These are phyloP conservation scores for Lignosus rhinocerotis DNA, from an alignment of 1,284 basidiomycete species.

Conservation along the genomic window DNA sequence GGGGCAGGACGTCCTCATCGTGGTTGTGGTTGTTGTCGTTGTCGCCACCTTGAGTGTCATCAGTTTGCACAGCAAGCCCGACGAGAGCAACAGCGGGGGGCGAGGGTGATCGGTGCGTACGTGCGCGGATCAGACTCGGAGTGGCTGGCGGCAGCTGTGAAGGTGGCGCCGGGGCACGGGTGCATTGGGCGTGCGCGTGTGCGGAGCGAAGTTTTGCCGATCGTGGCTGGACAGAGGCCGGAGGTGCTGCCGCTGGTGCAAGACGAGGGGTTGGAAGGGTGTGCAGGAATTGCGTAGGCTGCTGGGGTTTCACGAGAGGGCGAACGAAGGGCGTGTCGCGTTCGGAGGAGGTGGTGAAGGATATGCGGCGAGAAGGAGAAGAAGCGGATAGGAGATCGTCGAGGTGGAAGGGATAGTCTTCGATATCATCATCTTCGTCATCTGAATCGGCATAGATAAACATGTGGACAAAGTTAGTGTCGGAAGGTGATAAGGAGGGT, in stretches of 20 bases:
- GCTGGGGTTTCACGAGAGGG: constrained; percentile 3
- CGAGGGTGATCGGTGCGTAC: constrained; percentile 7
- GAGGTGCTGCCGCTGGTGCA: neutral
- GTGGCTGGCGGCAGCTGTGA: constrained; percentile 3
- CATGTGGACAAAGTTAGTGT: constrained; percentile 15
- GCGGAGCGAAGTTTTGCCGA: constrained; percentile 8
- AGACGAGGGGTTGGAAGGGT: neutral
- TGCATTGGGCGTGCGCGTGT: neutral
- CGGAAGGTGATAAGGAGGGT: constrained; percentile 9
- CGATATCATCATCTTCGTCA: constrained; percentile 24
- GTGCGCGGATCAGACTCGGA: constrained; percentile 12
- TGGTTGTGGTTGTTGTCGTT: no score
- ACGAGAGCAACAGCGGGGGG: neutral
- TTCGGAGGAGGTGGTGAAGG: constrained; percentile 35
- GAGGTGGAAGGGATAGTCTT: constrained; percentile 16
- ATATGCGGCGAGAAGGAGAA: constrained; percentile 29
- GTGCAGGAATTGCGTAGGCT: neutral
- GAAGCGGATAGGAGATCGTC: constrained; percentile 17
- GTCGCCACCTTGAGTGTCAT: neutral
- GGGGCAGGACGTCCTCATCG: constrained; percentile 10
- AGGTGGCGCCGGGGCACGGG: constrained; percentile 8
- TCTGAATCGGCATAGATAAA: constrained; percentile 9
- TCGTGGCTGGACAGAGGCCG: neutral
- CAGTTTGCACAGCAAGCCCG: neutral
- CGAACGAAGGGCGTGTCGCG: constrained; percentile 29